Conservation (phyloP, 2,329 filamentous ascomycete genomes). For the Exophiala calicioides region DNA sequence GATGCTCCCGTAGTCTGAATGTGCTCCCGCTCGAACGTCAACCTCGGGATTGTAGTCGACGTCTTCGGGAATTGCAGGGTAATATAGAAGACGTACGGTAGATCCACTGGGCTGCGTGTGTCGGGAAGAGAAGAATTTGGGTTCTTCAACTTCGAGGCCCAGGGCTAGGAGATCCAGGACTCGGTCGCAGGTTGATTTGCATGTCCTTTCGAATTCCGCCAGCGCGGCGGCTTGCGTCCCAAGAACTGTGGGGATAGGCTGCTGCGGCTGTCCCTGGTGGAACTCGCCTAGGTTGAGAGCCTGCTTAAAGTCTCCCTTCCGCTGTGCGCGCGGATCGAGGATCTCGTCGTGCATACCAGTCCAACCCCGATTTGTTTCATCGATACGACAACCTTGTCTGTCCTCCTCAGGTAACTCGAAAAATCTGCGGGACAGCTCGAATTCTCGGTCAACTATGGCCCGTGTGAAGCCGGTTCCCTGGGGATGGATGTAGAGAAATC, state of each 20-base stretch:
- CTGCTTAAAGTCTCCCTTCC: constrained; percentile 87
- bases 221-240: constrained; percentile 61
- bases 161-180: constrained; percentile 76
- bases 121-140: constrained; percentile 38
- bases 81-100: constrained; percentile 72
- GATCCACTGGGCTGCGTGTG: constrained; percentile 59
- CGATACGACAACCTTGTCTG: constrained; percentile 67
- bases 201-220: constrained; percentile 66
- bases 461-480: constrained; percentile 67
- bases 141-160: constrained; percentile 63
- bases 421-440: constrained; percentile 62
- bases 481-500: constrained; percentile 87
- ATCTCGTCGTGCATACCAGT: constrained; percentile 84
- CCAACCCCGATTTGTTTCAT: constrained; percentile 82
- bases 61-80: constrained; percentile 59
- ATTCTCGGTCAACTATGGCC: constrained; percentile 68
- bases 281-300: constrained; percentile 92
- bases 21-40: constrained; percentile 74
- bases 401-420: constrained; percentile 40
- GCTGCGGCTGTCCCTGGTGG: constrained; percentile 65
- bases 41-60: constrained; percentile 49
- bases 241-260: constrained; percentile 72
- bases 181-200: constrained; percentile 69
- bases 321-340: constrained; percentile 79
- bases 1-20: constrained; percentile 49